These are phyloP conservation scores for Hericium alpestre DNA, from an alignment of 768 basidiomycete genomes.

Conservation along the genomic window DNA sequence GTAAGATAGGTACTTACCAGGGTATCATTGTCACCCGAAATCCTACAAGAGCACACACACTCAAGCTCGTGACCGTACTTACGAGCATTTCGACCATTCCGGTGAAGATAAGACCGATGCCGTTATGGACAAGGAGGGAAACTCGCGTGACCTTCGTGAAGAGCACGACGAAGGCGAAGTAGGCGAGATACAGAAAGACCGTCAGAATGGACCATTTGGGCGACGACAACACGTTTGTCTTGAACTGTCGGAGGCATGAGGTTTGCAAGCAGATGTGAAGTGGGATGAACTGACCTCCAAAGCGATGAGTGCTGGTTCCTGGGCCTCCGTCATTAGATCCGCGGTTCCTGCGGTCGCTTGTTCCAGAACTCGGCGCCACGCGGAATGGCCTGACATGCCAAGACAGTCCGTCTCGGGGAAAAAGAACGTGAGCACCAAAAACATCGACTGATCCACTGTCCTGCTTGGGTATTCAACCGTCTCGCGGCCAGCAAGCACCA, in stretches of 20 bases:
- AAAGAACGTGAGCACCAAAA: slow-evolving; percentile 73
- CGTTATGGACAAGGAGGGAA: slow-evolving; percentile 81
- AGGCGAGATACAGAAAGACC: slow-evolving; percentile 64
- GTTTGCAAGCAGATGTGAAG: background rate
- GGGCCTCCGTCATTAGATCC: slow-evolving; percentile 28
- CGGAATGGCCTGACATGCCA: slow-evolving; percentile 45
- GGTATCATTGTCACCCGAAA: slow-evolving; percentile 86
- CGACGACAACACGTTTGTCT: slow-evolving; percentile 34
- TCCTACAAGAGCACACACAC: slow-evolving; percentile 83
- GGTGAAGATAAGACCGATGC: slow-evolving; percentile 85
- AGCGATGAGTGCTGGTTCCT: slow-evolving; percentile 34
- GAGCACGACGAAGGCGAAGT: slow-evolving; percentile 64
- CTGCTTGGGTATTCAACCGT: slow-evolving; percentile 34
- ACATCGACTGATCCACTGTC: slow-evolving; percentile 55
- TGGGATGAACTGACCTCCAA: slow-evolving; percentile 27
- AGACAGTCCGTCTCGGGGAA: slow-evolving; percentile 69
- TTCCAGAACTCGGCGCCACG: slow-evolving; percentile 51
- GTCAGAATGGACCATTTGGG: slow-evolving; percentile 52
- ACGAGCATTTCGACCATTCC: slow-evolving; percentile 85
- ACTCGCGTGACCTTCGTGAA: slow-evolving; percentile 66
- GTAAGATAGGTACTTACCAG: slow-evolving; percentile 41
- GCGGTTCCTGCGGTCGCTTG: slow-evolving; percentile 27
- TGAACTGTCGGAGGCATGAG: slow-evolving; percentile 31
- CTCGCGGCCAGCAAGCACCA: slow-evolving; percentile 69
- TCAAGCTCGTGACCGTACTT: slow-evolving; percentile 88